Percentiles rank a stretch among this genome's conserved stretches.
Evolutionary conservation across 2,329 filamentous ascomycete species (phyloP).

Genomic region (Rosellinia necatrix): DNA sequence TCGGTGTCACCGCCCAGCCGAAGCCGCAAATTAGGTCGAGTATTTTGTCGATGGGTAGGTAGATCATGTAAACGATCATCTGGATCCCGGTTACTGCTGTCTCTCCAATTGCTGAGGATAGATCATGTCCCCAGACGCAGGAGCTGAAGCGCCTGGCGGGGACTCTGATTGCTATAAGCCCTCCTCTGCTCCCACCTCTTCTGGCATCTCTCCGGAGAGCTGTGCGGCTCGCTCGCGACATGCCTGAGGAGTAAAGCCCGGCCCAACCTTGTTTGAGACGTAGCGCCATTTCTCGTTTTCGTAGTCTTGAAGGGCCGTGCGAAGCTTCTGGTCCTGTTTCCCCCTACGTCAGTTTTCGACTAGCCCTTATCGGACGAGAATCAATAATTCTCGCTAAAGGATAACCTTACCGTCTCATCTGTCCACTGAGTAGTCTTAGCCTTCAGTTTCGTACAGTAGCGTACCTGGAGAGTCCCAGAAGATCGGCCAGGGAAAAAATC

Average conservation of each 20-base stretch:
- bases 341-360: slow-evolving; percentile 22
- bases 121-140: slow-evolving; percentile 53
- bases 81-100: slow-evolving; percentile 34
- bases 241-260: slow-evolving; percentile 83
- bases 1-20: slow-evolving; percentile 5
- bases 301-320: slow-evolving; percentile 78
- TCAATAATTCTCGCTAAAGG: not conserved
- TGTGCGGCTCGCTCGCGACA: slow-evolving; percentile 81
- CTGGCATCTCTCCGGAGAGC: slow-evolving; percentile 52
- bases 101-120: slow-evolving; percentile 48
- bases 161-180: slow-evolving; percentile 62
- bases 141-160: slow-evolving; percentile 52
- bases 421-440: slow-evolving; percentile 94
- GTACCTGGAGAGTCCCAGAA: slow-evolving; percentile 87
- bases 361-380: not conserved
- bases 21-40: slow-evolving; percentile 19
- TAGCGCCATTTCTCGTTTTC: slow-evolving; percentile 93
- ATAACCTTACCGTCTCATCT: slow-evolving; percentile 79
- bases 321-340: slow-evolving; percentile 74
- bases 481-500: slow-evolving; percentile 93
- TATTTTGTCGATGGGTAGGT: slow-evolving; percentile 22
- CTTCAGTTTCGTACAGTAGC: slow-evolving; percentile 94
- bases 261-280: slow-evolving; percentile 87
- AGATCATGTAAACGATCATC: slow-evolving; percentile 15
- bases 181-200: slow-evolving; percentile 39